phyloP scores from a whole-genome alignment of 768 basidiomycete species.

The Tylopilus intermedius region DNA sequence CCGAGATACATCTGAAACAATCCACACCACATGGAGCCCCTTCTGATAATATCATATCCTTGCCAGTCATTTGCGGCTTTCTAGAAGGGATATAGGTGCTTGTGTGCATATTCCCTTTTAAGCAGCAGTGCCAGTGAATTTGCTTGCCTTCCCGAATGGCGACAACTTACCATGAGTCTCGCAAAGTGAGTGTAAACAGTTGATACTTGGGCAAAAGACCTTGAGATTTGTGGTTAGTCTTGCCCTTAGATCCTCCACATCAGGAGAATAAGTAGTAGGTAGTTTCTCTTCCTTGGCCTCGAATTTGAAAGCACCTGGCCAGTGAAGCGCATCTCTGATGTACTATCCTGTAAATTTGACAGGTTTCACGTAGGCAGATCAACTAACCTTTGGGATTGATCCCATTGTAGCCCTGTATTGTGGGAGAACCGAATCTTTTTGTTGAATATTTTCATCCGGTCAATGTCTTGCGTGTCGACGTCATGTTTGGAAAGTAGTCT shows the following conservation, averaged over 20 bases:
- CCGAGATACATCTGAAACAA: conserved; percentile 27
- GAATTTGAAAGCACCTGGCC: conserved; percentile 28
- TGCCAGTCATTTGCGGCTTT: conserved; percentile 21
- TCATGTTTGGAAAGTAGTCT: conserved; percentile 32
- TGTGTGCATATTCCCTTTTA: neutral
- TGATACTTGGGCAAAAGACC: conserved; percentile 43
- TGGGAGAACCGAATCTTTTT: conserved; percentile 19
- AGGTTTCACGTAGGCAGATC: neutral
- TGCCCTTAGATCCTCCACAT: conserved; percentile 26
- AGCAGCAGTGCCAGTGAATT: neutral
- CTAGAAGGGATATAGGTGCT: conserved; percentile 14
- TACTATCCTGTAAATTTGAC: neutral
- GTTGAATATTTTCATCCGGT: conserved; percentile 28
- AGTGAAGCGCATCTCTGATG: conserved; percentile 36
- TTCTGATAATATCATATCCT: conserved; percentile 25
- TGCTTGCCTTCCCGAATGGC: neutral
- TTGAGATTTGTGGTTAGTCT: conserved; percentile 31
- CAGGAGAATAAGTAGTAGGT: conserved; percentile 10
- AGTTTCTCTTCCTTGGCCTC: neutral
- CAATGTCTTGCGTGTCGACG: conserved; percentile 35
- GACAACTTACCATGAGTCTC: conserved; percentile 32
- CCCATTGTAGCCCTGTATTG: conserved; percentile 40
- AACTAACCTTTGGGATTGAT: conserved; percentile 38
- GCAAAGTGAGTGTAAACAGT: conserved; percentile 41
- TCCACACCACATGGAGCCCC: conserved; percentile 29